phyloP scores from a whole-genome alignment of 345 rosid genomes.

The Alliaria petiolata region DNA sequence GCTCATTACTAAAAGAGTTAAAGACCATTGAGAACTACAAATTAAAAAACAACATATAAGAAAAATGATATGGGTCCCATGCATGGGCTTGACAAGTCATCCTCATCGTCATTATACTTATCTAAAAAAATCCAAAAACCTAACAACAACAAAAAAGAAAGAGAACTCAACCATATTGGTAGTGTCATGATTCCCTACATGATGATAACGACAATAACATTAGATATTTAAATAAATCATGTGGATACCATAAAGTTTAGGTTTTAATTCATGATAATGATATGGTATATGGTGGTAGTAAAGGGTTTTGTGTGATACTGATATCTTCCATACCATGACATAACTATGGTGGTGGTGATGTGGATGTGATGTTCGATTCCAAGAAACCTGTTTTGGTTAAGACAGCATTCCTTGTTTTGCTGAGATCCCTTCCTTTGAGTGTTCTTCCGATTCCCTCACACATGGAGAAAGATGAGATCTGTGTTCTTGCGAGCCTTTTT shows the following conservation, averaged over 20 bases:
- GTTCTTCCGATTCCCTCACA: slow-evolving; percentile 85
- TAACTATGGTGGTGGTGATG: slow-evolving; percentile 26
- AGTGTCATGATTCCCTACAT: slow-evolving; percentile 33
- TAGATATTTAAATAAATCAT: slow-evolving; percentile 30
- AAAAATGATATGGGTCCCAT: slow-evolving; percentile 38
- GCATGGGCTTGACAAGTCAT: slow-evolving; percentile 32
- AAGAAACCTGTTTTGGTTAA: slow-evolving; percentile 74
- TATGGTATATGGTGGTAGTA: neutral
- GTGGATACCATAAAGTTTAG: slow-evolving; percentile 23
- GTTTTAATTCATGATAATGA: slow-evolving; percentile 15
- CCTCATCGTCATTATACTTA: slow-evolving; percentile 31
- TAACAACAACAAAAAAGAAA: slow-evolving; percentile 27
- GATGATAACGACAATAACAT: slow-evolving; percentile 33
- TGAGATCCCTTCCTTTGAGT: slow-evolving; percentile 82
- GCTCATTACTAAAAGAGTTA: neutral
- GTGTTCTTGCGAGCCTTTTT: slow-evolving; percentile 45
- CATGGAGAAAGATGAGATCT: slow-evolving; percentile 59
- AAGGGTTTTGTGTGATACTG: neutral
- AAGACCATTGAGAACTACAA: slow-evolving; percentile 32
- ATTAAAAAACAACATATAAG: slow-evolving; percentile 26
- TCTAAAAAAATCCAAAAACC: slow-evolving; percentile 30
- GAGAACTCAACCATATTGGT: slow-evolving; percentile 30
- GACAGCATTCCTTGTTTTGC: slow-evolving; percentile 67
- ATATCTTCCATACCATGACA: slow-evolving; percentile 15
- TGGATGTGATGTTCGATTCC: slow-evolving; percentile 33